Evolutionary conservation across 2,329 filamentous ascomycete species (phyloP), one percentile per base, ranked within the genome.

Genomic region (Penicillium sp.): DNA sequence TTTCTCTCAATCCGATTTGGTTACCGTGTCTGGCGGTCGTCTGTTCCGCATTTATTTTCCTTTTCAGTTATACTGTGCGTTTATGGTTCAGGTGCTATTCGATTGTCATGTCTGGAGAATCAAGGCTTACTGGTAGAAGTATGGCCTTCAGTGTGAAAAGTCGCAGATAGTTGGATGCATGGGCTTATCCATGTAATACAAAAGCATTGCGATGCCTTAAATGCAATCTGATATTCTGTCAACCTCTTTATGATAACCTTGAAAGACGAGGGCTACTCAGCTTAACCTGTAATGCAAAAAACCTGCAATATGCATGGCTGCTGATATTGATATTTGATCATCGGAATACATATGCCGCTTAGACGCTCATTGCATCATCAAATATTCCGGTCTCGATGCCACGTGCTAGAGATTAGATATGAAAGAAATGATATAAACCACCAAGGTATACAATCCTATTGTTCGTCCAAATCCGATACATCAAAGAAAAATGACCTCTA

Each of bases 141-240:
- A 25, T 44, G 20, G 18, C 41, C 42, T 47, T 51, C 27, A 40
- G 44, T 33, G 33, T 49, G 25, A 57, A 55, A 59, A 57, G 52
- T 51, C 52, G 33, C 46, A 42, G 49, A 35, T 49, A 27, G 29
- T 27, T 25, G 20, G 27, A 11, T 50, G 35, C 47, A 42, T 40
- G 18, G 35, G 18, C 8, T 40, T n/a, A 22, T 40, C 35, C n/a
- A 5, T 40, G 35, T 40, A 6, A 22, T 35, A 35, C 15, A 33
- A n/a, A 40, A 8, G 37, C 37, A 40, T 40, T 22, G 37, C 37
- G 11, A 40, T 40, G 37, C 44, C 27, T 54, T 11, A 29, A 59
- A 60, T 60, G 51, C 56, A 60, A 56, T 56, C 53, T 51, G 42
- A 51, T 56, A 50, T 41, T 54, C 55, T 53, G 53, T 49, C 44